phyloP scores from a whole-genome alignment of 441 rosid species.

The Capsella rubella region DNA sequence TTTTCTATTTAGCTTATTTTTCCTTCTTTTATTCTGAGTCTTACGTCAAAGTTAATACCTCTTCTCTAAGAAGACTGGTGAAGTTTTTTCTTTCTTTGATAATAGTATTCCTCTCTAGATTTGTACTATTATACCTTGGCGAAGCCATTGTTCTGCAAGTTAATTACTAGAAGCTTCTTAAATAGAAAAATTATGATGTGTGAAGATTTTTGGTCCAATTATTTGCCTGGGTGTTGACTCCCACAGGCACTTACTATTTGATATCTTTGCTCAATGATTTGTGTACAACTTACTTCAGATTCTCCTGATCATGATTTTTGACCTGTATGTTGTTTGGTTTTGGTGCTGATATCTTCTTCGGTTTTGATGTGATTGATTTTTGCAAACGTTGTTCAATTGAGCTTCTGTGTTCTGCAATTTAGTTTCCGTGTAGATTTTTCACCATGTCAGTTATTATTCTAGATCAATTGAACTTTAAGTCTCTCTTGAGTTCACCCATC shows the following conservation, averaged over 20 bases:
- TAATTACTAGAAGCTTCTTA: conserved; percentile 10
- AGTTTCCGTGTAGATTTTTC: conserved; percentile 30
- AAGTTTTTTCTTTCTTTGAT: conserved; percentile 10
- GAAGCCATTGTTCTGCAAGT: conserved; percentile 2
- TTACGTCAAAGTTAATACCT: conserved; percentile 8
- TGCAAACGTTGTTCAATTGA: neutral
- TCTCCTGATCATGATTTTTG: neutral
- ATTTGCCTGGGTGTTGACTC: conserved; percentile 1
- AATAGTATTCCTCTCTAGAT: conserved; percentile 12
- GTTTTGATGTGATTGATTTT: conserved; percentile 16
- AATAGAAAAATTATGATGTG: neutral
- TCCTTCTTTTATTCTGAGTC: conserved; percentile 8
- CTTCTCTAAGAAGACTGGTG: conserved; percentile 16
- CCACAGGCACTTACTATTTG: neutral
- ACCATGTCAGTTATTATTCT: conserved; percentile 32
- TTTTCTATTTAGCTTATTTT: conserved; percentile 48
- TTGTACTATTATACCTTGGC: conserved; percentile 16
- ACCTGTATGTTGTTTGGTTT: conserved; percentile 17
- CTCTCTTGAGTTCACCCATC: conserved; percentile 37
- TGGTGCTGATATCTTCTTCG: conserved; percentile 5
- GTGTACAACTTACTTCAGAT: conserved; percentile 27
- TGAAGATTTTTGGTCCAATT: neutral
- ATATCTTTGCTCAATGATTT: neutral
- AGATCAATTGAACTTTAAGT: neutral
- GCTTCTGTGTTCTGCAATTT: conserved; percentile 12